Evolutionary conservation across 1,284 basidiomycete genomes (phyloP).

Genomic region (Ceratobasidium sp.): DNA sequence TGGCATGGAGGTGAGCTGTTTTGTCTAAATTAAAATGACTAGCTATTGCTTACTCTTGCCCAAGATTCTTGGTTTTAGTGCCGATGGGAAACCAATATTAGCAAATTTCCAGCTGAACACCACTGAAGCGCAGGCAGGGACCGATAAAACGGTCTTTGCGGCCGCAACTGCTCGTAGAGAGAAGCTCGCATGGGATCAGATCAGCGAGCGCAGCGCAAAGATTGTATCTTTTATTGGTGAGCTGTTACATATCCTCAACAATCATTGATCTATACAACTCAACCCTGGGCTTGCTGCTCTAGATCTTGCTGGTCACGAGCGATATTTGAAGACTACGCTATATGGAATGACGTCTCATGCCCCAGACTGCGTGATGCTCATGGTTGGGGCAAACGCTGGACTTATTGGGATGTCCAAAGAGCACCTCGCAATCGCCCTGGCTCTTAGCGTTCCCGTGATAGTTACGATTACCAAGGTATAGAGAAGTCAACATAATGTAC

Average conservation of each 20-base stretch:
- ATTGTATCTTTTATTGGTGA: slow-evolving; percentile 94
- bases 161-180: slow-evolving; percentile 71
- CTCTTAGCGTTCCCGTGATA: slow-evolving; percentile 92
- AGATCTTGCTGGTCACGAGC: slow-evolving; percentile 93
- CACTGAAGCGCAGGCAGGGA: slow-evolving; percentile 45
- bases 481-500: slow-evolving; percentile 36
- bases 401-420: slow-evolving; percentile 99
- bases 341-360: slow-evolving; percentile 95
- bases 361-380: slow-evolving; percentile 95
- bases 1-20: slow-evolving; percentile 85
- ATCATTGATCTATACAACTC: not conserved
- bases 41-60: slow-evolving; percentile 5
- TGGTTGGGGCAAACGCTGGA: slow-evolving; percentile 95
- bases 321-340: slow-evolving; percentile 93
- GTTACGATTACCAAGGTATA: slow-evolving; percentile 95
- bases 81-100: slow-evolving; percentile 80
- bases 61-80: slow-evolving; percentile 88
- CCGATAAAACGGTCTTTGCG: slow-evolving; percentile 47
- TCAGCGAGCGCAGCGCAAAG: slow-evolving; percentile 91
- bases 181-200: slow-evolving; percentile 95
- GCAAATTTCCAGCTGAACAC: slow-evolving; percentile 61
- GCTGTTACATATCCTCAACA: slow-evolving; percentile 47
- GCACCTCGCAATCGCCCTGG: slow-evolving; percentile 94
- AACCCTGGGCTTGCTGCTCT: slow-evolving; percentile 46
- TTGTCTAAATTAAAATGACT: slow-evolving; percentile 36